phyloP scores from a whole-genome alignment of 1,139 yeast species.

The Geotrichum carabidarum region DNA sequence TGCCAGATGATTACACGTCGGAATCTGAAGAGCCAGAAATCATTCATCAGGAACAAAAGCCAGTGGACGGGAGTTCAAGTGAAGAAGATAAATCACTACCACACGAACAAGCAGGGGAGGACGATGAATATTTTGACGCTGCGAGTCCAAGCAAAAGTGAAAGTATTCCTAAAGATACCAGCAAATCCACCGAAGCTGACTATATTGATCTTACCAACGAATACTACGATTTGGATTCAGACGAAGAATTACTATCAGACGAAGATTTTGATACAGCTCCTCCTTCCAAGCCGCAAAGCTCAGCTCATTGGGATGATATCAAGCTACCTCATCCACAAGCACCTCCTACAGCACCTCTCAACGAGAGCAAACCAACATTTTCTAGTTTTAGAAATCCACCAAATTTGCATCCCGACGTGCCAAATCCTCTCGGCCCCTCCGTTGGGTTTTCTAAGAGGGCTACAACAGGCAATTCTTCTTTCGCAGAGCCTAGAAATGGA shows the following conservation, averaged over 20 bases:
- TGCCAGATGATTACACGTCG: slow-evolving; percentile 2
- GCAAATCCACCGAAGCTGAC: not conserved
- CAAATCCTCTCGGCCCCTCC: not conserved
- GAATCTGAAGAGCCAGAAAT: slow-evolving; percentile 6
- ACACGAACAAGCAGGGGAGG: too few species aligned
- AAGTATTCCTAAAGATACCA: not conserved
- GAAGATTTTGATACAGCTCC: not conserved
- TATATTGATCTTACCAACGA: not conserved
- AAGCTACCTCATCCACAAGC: not conserved
- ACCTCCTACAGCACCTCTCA: not conserved
- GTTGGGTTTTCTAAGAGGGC: not conserved
- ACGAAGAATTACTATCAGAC: not conserved
- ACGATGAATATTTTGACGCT: too few species aligned
- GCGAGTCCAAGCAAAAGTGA: not conserved
- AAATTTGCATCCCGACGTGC: not conserved
- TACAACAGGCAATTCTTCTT: not conserved
- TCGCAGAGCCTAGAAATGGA: not conserved
- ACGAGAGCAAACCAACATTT: not conserved
- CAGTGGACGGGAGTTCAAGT: not conserved
- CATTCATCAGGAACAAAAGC: not conserved
- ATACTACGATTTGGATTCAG: not conserved
- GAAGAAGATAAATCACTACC: not conserved
- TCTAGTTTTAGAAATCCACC: not conserved
- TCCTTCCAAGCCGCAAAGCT: not conserved
- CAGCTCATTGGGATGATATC: not conserved